Percentiles rank a stretch among this genome's conserved stretches.
Conservation (phyloP, 768 basidiomycete species). For the Gymnopilus dilepis region DNA sequence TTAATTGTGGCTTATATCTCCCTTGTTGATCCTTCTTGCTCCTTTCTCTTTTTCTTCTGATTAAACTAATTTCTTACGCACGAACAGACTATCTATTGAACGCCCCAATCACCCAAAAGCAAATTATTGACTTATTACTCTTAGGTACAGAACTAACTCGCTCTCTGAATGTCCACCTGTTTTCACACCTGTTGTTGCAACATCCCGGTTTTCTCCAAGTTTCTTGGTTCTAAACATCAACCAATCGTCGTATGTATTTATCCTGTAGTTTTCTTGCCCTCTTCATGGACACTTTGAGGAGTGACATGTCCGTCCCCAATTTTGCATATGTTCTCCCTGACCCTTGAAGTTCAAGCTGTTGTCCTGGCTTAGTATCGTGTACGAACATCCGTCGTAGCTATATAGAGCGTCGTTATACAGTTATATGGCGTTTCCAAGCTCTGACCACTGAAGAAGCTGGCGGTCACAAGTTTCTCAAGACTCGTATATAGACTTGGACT, state of each 20-base stretch:
- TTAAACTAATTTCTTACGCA: slow-evolving; percentile 2
- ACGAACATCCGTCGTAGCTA: no score
- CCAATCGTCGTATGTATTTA: background rate
- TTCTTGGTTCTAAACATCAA: background rate
- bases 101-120: slow-evolving; percentile 18
- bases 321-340: no score
- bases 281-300: no score
- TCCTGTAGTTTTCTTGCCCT: background rate
- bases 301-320: background rate
- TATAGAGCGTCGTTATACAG: no score
- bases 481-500: background rate
- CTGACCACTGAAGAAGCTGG: background rate
- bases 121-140: slow-evolving; percentile 22
- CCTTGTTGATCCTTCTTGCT: background rate
- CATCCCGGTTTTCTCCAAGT: background rate
- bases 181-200: background rate
- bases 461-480: no score
- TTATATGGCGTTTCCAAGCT: no score
- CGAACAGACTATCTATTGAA: slow-evolving; percentile 14
- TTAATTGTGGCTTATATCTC: slow-evolving; percentile 3
- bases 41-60: background rate
- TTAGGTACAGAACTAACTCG: slow-evolving; percentile 13
- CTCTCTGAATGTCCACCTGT: background rate
- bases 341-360: no score
- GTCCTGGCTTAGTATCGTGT: no score